Base-by-base conservation (phyloP, 495 filamentous ascomycete species). In the Amphirosellinia nigrospora region DNA sequence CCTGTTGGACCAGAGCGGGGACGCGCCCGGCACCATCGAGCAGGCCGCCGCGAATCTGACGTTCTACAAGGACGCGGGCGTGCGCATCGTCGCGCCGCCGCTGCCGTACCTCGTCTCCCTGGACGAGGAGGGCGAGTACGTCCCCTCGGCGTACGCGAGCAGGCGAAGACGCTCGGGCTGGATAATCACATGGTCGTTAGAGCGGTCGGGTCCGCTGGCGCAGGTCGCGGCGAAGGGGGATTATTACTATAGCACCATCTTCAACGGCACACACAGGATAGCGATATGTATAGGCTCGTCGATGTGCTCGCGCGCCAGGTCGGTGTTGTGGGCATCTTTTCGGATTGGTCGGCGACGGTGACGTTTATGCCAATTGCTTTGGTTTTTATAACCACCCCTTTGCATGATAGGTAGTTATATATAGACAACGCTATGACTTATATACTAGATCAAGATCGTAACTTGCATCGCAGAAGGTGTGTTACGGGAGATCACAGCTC, bases 341-440 rank as follows among this genome's bases (percentile, higher is more conserved):
- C 85, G 11, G 89, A 90, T 73, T 91, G 89, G 89, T 82, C 83
- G 4, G 86, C 86, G 0, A 89, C 87, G 4, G 81, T 87, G 9
- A 89, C 85, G 4, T 91, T 88, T 91, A 88, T 79, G 88, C 88
- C 66, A 89, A 86, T 66, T 91, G 87, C 74, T 82, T 90, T 59
- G 86, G 4, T 62, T 84, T 19, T 79, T 81, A 60, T 73, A 38
- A 71, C 6, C 11, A 71, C 6, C 11, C 39, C 2, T 1, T 53
- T 53, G 23, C 3, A 1, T 45, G 39, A 0, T 30, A 45, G 16
- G 26, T 43, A 38, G 34, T 45, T 15, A 48, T 28, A 21, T 13
- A 32, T 45, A 55, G 64, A 43, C 26, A 48, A 39, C 30, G 5
- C 7, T 16, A 1, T 13, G 0, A 23, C 2, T 4, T 23, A 38